Evolutionary conservation across 345 rosid species (phyloP).

Genomic region (Moricandia arvensis): DNA sequence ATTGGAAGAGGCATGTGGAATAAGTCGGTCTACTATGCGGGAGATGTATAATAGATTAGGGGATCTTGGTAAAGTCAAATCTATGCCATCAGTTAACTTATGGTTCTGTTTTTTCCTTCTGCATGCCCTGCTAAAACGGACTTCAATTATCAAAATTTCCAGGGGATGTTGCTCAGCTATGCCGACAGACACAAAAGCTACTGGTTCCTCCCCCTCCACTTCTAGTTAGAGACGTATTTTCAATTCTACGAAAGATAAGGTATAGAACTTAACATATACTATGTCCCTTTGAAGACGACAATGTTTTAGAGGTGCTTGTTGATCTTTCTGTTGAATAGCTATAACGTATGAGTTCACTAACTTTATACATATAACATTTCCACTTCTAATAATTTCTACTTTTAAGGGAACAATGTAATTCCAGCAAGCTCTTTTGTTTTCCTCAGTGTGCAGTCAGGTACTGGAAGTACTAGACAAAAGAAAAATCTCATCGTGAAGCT

Average conservation of each 20-base stretch:
- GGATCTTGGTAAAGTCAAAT: slow-evolving; percentile 68
- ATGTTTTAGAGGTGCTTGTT: slow-evolving; percentile 1
- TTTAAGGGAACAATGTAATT: not conserved
- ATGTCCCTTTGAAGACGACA: not conserved
- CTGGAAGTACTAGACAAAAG: slow-evolving; percentile 73
- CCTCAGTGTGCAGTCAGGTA: slow-evolving; percentile 80
- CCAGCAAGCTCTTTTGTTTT: slow-evolving; percentile 32
- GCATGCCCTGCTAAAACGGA: not conserved
- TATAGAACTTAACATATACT: slow-evolving; percentile 27
- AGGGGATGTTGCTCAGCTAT: slow-evolving; percentile 94
- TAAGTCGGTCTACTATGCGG: slow-evolving; percentile 58
- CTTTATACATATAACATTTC: not conserved
- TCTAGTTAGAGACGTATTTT: slow-evolving; percentile 66
- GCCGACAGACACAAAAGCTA: slow-evolving; percentile 78
- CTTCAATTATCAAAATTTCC: slow-evolving; percentile 16
- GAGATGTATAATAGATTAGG: slow-evolving; percentile 78
- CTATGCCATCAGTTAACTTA: not conserved
- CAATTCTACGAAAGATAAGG: slow-evolving; percentile 73
- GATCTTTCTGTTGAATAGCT: not conserved
- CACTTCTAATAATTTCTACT: not conserved
- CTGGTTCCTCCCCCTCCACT: slow-evolving; percentile 75
- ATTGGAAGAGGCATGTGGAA: slow-evolving; percentile 87
- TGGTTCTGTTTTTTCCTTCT: slow-evolving; percentile 7
- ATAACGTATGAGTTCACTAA: not conserved
- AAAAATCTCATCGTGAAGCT: slow-evolving; percentile 77